These are phyloP conservation scores for Aspergillus baeticus DNA, from an alignment of 495 filamentous ascomycete genomes.

Conservation along the genomic window DNA sequence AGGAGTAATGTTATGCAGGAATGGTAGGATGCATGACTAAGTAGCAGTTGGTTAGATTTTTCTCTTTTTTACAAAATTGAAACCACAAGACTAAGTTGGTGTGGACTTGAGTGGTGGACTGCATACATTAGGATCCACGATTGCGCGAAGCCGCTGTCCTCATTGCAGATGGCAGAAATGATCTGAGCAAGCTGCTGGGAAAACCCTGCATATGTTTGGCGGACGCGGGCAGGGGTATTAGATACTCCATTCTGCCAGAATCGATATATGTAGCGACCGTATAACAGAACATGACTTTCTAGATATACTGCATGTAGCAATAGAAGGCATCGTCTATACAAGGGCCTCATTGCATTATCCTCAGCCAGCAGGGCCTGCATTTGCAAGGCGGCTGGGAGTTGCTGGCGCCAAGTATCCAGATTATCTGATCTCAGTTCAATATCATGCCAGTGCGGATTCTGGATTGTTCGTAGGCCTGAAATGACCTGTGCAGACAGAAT, in stretches of 20 bases:
- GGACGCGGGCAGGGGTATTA: background rate
- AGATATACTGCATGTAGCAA: background rate
- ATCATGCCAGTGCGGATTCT: background rate
- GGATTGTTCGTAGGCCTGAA: background rate
- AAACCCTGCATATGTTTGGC: background rate
- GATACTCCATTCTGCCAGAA: background rate
- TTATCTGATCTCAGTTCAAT: background rate
- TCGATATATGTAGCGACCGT: background rate
- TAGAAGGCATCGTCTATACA: background rate
- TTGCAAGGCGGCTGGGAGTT: background rate
- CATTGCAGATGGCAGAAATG: background rate
- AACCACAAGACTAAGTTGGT: background rate
- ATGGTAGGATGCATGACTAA: background rate
- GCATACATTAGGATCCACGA: background rate
- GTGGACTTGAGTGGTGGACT: background rate
- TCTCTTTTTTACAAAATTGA: no score
- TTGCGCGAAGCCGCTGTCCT: background rate
- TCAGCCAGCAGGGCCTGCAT: background rate
- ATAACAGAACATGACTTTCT: background rate
- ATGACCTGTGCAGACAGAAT: background rate
- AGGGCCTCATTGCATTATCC: background rate
- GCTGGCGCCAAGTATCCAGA: background rate
- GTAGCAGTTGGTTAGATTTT: no score
- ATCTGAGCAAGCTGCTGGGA: background rate
- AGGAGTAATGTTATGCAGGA: background rate